Evolutionary conservation across 1,284 basidiomycete genomes (phyloP), one percentile per base, ranked within the genome.

Genomic region (Trametes sp.): DNA sequence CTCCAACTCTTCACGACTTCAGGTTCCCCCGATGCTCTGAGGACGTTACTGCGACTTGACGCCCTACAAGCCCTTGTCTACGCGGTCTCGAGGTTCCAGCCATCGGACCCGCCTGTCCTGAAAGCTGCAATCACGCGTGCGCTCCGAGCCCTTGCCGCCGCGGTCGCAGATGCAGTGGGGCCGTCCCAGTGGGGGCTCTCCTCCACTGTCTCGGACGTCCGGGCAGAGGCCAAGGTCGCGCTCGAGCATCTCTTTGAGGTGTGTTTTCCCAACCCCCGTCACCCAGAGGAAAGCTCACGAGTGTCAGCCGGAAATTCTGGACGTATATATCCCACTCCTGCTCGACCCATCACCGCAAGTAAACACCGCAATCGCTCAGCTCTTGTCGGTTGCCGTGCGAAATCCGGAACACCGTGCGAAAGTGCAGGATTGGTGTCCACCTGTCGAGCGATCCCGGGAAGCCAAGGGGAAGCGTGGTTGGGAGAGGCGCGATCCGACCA

Each of bases 371-470:
- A 82, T 89, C 13, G 85, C 86, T 0, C 85, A 87, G 62, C 79
- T 91, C 29, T 73, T 93, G 0, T 82, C 81, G 0, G 77, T 79
- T 16, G 77, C 82, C 1, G 74, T 90, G 13, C 81, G 89, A 19
- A 78, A 76, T 0, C 78, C 82, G 0, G 74, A 75, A 0, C 87
- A 94, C 69, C 84, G 92, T 28, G 75, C 75, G 1, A 78, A 81
- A 0, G 80, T 94, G 7, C 78, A 84, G 0, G 82, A 86, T 21
- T 94, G 90, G 90, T 69, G 86, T 0, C 90, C 89, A 24, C 80
- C 77, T 0, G 66, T 71, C 0, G 88, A 90, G 23, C 77, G 87
- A 21, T 73, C 78, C 44, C 82, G 80, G 62, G 85, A 87, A 60
- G 77, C 78, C n/a, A 86, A 83, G 69, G 80, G 80, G 0, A 84